phyloP scores from a whole-genome alignment of 2,329 filamentous ascomycete genomes.

The Lasiodiplodia hormozganensis region DNA sequence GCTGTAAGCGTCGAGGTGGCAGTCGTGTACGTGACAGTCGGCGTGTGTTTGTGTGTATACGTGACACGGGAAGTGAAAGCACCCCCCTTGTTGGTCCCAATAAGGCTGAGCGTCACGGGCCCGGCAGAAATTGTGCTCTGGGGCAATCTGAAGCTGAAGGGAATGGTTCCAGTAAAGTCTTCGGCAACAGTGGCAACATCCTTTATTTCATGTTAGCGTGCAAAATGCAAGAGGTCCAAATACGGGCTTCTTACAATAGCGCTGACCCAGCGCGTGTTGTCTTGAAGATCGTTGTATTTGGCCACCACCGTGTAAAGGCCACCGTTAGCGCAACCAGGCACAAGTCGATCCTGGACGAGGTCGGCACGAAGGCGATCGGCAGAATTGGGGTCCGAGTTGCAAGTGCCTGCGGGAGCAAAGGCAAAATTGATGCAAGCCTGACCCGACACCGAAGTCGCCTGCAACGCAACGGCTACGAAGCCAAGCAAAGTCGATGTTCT shows the following conservation, averaged over 20 bases:
- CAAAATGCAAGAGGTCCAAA: not conserved
- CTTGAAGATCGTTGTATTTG: conserved; percentile 15
- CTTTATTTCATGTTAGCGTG: not conserved
- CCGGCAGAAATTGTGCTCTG: conserved; percentile 27
- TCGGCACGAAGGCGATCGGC: conserved; percentile 14
- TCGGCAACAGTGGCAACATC: conserved; percentile 17
- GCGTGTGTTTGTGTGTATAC: conserved; percentile 10
- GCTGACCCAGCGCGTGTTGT: conserved; percentile 18
- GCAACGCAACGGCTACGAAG: conserved; percentile 1
- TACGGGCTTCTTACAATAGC: not conserved
- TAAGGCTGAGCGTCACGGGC: conserved; percentile 13
- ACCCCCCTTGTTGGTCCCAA: conserved; percentile 20
- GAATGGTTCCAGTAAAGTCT: conserved; percentile 22
- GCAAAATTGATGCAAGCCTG: conserved; percentile 27
- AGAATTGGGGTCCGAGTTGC: conserved; percentile 24
- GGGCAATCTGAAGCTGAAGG: conserved; percentile 26
- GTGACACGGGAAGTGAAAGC: conserved; percentile 18
- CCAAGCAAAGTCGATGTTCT: conserved; percentile 3
- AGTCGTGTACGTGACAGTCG: conserved; percentile 18
- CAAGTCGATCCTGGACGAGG: conserved; percentile 9
- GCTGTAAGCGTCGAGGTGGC: conserved; percentile 5
- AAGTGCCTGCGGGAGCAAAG: conserved; percentile 23
- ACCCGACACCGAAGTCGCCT: conserved; percentile 11
- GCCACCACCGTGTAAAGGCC: conserved; percentile 16
- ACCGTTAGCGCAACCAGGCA: conserved; percentile 3